A percentile compares a stretch with the other conserved stretches of the same genome.
phyloP scores from a whole-genome alignment of 306 rosid species.

The Hylodesmum podocarpum region DNA sequence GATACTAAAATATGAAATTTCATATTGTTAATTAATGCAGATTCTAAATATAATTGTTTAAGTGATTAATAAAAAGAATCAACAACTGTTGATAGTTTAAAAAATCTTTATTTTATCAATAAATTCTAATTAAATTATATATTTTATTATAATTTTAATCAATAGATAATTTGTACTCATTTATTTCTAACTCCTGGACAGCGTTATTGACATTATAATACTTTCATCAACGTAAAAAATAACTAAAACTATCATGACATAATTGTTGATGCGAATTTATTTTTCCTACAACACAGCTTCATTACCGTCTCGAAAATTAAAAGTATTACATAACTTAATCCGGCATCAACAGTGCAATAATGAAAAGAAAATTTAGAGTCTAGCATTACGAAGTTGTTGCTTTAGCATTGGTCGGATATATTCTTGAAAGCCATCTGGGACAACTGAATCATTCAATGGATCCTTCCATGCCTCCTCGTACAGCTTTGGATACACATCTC shows the following conservation, averaged over 20 bases:
- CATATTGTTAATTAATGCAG: no score
- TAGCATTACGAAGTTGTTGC: constrained; percentile 92
- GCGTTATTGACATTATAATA: neutral
- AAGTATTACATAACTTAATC: constrained; percentile 9
- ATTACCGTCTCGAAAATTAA: constrained; percentile 1
- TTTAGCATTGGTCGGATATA: constrained; percentile 82
- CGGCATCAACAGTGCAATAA: neutral
- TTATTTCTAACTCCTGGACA: neutral
- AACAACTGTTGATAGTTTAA: no score
- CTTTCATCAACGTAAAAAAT: neutral
- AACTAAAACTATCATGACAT: neutral
- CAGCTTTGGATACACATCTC: constrained; percentile 90
- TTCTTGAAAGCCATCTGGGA: constrained; percentile 85
- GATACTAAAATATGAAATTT: no score
- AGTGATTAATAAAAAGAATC: no score
- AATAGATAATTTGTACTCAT: neutral
- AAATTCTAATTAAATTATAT: no score
- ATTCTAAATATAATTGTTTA: no score
- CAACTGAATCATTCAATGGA: constrained; percentile 81
- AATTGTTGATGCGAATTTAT: neutral
- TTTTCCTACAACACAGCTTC: constrained; percentile 5
- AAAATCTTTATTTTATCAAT: no score
- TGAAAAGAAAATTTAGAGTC: constrained; percentile 47
- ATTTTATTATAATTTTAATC: neutral
- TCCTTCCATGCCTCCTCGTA: constrained; percentile 98